Conservation (phyloP, 2,329 filamentous ascomycete species). For the Aspergillus tubingensis region DNA sequence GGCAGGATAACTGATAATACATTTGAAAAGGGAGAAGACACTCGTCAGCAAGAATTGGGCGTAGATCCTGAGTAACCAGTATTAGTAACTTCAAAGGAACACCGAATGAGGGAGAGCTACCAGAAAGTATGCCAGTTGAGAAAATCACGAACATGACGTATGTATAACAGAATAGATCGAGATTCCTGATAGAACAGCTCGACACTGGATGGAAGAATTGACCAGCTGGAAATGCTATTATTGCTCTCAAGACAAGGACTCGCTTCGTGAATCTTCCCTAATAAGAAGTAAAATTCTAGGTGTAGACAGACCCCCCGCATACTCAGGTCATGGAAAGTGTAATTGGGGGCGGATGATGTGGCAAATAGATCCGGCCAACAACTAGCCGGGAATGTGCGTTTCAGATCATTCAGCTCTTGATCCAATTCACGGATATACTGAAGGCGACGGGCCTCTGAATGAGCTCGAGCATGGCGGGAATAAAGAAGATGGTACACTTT, state of each 20-base stretch:
- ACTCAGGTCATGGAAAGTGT: conserved; percentile 27
- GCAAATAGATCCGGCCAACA: conserved; percentile 25
- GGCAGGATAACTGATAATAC: conserved; percentile 20
- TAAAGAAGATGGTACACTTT: conserved; percentile 25
- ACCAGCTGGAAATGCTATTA: conserved; percentile 3
- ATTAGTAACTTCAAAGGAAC: background rate
- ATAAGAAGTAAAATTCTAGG: conserved; percentile 29
- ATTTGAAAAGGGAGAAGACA: conserved; percentile 24
- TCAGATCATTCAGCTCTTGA: conserved; percentile 23
- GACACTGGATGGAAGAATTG: conserved; percentile 24
- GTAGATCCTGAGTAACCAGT: conserved; percentile 20
- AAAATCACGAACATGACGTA: conserved; percentile 21
- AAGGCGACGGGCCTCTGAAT: conserved; percentile 22
- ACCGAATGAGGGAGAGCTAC: conserved; percentile 9
- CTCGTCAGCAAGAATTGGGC: conserved; percentile 27
- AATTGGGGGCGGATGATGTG: conserved; percentile 20
- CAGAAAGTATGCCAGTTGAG: conserved; percentile 27
- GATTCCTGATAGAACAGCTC: conserved; percentile 27
- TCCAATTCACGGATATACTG: conserved; percentile 29
- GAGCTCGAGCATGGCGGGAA: conserved; percentile 16
- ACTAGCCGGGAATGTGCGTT: conserved; percentile 19
- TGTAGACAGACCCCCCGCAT: conserved; percentile 28
- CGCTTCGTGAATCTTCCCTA: conserved; percentile 28
- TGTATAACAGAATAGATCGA: conserved; percentile 26
- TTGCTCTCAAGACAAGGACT: conserved; percentile 2